Percentiles rank a stretch among this genome's conserved stretches.
These are phyloP conservation scores for Phyllachora maydis DNA, from an alignment of 2,329 filamentous ascomycete species.

Conservation along the genomic window DNA sequence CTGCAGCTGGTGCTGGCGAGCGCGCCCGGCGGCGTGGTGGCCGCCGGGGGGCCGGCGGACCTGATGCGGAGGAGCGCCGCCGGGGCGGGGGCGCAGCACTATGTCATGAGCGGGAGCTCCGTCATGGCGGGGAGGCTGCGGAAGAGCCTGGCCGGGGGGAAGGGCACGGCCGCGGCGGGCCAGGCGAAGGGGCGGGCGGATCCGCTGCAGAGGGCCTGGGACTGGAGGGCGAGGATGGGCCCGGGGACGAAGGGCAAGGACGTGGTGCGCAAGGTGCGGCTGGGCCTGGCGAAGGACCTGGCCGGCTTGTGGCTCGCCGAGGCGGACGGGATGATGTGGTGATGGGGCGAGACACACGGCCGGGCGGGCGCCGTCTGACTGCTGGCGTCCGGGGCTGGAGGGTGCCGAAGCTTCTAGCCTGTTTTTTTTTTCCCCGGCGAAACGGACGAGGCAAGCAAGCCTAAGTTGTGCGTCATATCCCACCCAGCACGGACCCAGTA, in stretches of 20 bases:
- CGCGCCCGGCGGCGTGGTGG: slow-evolving; percentile 34
- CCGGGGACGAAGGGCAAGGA: slow-evolving; percentile 42
- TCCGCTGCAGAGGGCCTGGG: slow-evolving; percentile 67
- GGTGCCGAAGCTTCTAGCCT: too few species aligned
- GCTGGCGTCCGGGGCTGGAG: too few species aligned
- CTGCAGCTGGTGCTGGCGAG: slow-evolving; percentile 57
- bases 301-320: slow-evolving; percentile 48
- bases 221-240: slow-evolving; percentile 41
- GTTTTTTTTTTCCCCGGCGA: too few species aligned
- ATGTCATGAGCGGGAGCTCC: slow-evolving; percentile 53
- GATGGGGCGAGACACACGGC: too few species aligned
- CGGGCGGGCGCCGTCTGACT: too few species aligned
- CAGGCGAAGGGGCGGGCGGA: too few species aligned
- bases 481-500: too few species aligned
- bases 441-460: too few species aligned
- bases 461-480: too few species aligned
- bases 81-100: slow-evolving; percentile 26
- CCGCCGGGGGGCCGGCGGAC: slow-evolving; percentile 41
- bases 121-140: slow-evolving; percentile 44
- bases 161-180: slow-evolving; percentile 24
- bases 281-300: slow-evolving; percentile 56
- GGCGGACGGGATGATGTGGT: slow-evolving; percentile 22
- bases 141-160: slow-evolving; percentile 27
- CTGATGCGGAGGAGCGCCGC: slow-evolving; percentile 35
- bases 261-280: slow-evolving; percentile 49